Base-by-base conservation (phyloP, 2,329 filamentous ascomycete genomes). In the Penicillium verrucosum region DNA sequence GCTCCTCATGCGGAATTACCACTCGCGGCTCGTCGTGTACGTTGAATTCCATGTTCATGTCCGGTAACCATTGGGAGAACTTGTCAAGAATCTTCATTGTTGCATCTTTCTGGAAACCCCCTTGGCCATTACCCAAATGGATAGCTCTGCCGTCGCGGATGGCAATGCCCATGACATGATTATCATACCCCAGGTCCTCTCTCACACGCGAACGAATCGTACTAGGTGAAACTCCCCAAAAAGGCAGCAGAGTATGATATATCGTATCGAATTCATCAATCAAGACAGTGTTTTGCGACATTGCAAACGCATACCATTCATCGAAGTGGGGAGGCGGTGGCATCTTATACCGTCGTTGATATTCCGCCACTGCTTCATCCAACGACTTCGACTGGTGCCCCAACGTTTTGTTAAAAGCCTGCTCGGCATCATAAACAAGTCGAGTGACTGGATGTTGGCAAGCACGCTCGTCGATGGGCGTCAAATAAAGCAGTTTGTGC, bases 31-130 rank as follows among this genome's bases (percentile, higher is more conserved):
- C 91, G 68, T 95, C 91, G 71, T 94, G 89, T 32, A 89, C 81
- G 73, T 95, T 96, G 78, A 95, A 95, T 14, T 86, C 89, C n/a
- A 96, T 77, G 70, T 95, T 90, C 89, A 95, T 93, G 70, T 92
- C 88, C 1, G 90, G 91, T 51, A 96, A 78, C 70, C 85, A 85
- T 63, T 88, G 75, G 1, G 89, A 75, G 61, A 94, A 93, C 10
- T 82, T 80, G 58, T 81, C 77, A 73, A 94, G 82, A 90, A 95
- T 95, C 32, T 84, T 86, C 41, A 81, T 73, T 0, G 87, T 89
- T 12, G 89, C 88, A 18, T 51, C 25, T 9, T 8, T 27, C 25
- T 56, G 57, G 37, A 41, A 58, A 1, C 46, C 42, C 7, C 54
- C 54, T 30, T 61, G 54, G 93, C 94, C 90, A 41, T 44, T 41